Evolutionary conservation across 2,329 filamentous ascomycete genomes (phyloP), one percentile per base, ranked within the genome.

Genomic region (Fusarium beomiforme): DNA sequence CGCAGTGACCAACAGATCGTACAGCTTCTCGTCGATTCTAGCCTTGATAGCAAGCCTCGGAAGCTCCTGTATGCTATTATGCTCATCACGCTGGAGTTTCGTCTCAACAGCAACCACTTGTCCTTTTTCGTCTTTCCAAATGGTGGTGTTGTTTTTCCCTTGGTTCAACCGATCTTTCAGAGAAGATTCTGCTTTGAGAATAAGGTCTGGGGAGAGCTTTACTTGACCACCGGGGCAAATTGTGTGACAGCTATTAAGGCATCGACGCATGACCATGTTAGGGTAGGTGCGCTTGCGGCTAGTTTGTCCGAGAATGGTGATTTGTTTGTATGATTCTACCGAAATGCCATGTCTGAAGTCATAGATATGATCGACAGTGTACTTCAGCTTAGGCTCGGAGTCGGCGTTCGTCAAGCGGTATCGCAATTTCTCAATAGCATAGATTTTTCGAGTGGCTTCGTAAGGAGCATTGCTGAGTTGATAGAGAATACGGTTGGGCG

Each of bases 351-450:
- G 59, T 7, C 72, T 62, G 42, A 79, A 71, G 46, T 78, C 76
- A 42, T 79, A 79, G 14, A 79, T 79, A 51, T 79, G 78, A 17
- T 78, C 74, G 7, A 70, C 65, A 4, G 72, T 69, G 7, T 69
- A 71, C 17, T 67, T 70, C 7, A 77, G 31, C 6, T 51, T 67
- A 5, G 70, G 64, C 9, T 68, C 66, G 12, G 68, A 47, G 4
- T 66, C 39, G 3, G 62, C 36, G 11, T 69, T 59, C 2, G 59
- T 54, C 9, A 76, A 58, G 5, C 71, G 67, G 42, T 77, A 79
- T 12, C 75, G 70, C 6, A 77, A 54, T 36, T 78, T 79, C 34
- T 78, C 70, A 8, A 79, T 51, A 19, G 67, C 71, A 51, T 78
- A 77, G 8, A 69, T 33, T 1, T 49, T 36, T 6, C 59, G 55